Evolutionary conservation across 805 yeast genomes (phyloP), one percentile per base, ranked within the genome.

Genomic region (Yamadazyma akitaensis): DNA sequence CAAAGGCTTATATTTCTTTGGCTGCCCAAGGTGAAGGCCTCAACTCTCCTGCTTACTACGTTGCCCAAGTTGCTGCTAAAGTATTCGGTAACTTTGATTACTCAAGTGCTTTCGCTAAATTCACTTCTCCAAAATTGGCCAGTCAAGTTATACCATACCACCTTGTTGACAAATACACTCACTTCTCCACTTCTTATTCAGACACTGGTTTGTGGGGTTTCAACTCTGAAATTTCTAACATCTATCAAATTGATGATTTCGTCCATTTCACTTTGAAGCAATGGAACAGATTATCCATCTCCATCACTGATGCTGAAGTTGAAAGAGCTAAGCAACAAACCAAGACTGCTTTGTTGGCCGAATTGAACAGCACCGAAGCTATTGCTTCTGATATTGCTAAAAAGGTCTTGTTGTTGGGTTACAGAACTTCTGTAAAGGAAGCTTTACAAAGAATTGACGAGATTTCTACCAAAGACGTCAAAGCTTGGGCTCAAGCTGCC

Each of bases 141-240:
- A 80, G 81, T 59, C 75, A 82, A 62, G 80, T 87, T 55, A 77
- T 73, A 66, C 87, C 82, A 62, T 80, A 81, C 75, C 88, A 84
- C 65, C 72, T 87, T 63, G 84, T 84, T 60, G 90, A 85, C 64
- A 71, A 79, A 53, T 85, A 75, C 74, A 67, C 77, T 54, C 92
- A 86, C 70, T 87, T 84, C 77, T 79, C 88, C 53, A 68, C 68
- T 43, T 81, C 88, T 40, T 85, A 81, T 77, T 77, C 85, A 54
- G 88, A 85, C 68, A 73, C 85, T 48, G 94, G 94, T 64, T 77
- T 87, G 66, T 87, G 91, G 88, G 96, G 96, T 64, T 82, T 84
- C 73, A 73, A 78, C 66, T 75, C 88, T 51, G 81, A 78, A 62
- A 76, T 84, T 54, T 70, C 83, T 49, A 80, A 84, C 68, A 64